Evolutionary conservation across 441 rosid species (phyloP).

Genomic region (Aleurites moluccanus): DNA sequence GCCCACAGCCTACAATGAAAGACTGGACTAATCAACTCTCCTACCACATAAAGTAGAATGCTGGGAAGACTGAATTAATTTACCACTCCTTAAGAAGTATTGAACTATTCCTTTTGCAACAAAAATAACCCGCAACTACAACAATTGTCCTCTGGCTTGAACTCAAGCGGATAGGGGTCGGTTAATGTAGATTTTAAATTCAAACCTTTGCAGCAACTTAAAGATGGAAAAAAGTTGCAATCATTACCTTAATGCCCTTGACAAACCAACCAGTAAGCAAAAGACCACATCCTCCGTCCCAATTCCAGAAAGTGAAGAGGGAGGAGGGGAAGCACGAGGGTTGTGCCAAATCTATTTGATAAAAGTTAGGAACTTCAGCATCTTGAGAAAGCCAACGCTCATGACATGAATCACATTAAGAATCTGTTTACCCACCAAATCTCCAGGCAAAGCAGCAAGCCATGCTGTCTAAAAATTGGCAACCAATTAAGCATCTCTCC

Average conservation of each 20-base stretch:
- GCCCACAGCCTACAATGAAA: no score
- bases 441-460: not conserved
- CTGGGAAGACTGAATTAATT: not conserved
- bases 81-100: no score
- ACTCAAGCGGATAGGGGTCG: not conserved
- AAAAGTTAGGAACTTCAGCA: not conserved
- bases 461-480: not conserved
- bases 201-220: not conserved
- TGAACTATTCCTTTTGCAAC: not conserved
- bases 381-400: not conserved
- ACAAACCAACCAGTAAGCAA: not conserved
- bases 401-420: not conserved
- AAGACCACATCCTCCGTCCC: not conserved
- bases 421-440: not conserved
- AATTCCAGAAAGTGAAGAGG: not conserved
- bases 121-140: not conserved
- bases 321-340: not conserved
- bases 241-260: not conserved
- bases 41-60: not conserved
- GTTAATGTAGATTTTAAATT: not conserved
- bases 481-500: not conserved
- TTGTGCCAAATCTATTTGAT: not conserved
- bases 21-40: not conserved
- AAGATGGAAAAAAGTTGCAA: not conserved
- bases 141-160: not conserved